Base-by-base conservation (phyloP, 2,329 filamentous ascomycete species). In the Dothistroma septosporum region DNA sequence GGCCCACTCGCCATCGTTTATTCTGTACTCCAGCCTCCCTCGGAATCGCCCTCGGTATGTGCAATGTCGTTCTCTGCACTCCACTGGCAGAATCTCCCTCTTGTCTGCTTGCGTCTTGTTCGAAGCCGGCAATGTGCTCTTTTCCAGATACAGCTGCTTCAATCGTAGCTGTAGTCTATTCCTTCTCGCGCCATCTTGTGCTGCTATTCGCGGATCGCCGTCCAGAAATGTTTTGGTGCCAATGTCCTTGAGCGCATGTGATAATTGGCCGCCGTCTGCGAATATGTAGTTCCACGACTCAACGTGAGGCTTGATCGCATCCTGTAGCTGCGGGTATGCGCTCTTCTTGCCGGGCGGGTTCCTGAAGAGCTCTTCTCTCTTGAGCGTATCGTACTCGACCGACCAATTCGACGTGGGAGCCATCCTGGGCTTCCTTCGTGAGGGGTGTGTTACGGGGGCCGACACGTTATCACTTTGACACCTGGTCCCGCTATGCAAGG, bases 201-300 rank as follows among this genome's bases (percentile, higher is more conserved):
- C 50, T 53, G 50, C 28, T 3, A 22, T 19, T 62, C 76, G 72
- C 68, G 76, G 67, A 71, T 76, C 65, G 65, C 91, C 91, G 75
- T 99, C 94, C 53, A 96, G 85, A 72, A 90, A 96, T 4, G 85
- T 85, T 78, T 93, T 95, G 65, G 85, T 89, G 70, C 93, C 94
- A 77, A 99, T 97, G 73, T 99, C 94, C 72, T 85, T 85, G 62
- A 97, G 76, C 12, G 84, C 92, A 66, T 91, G 87, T 54, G 89
- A 85, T 57, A 99, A 75, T 56, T 88, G 80, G 57, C 90, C 91
- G 76, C 88, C 83, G 60, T 83, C 81, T 33, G 87, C 85, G 73
- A 97, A 95, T 53, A 97, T 82, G 56, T 87, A 87, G 80, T 99
- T 96, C 85, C 97, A 99, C 7, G 94, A 94, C 72, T 97, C 88